Evolutionary conservation across 73 alveolate genomes (phyloP).

Genomic region (Tetrahymena elliotti): DNA sequence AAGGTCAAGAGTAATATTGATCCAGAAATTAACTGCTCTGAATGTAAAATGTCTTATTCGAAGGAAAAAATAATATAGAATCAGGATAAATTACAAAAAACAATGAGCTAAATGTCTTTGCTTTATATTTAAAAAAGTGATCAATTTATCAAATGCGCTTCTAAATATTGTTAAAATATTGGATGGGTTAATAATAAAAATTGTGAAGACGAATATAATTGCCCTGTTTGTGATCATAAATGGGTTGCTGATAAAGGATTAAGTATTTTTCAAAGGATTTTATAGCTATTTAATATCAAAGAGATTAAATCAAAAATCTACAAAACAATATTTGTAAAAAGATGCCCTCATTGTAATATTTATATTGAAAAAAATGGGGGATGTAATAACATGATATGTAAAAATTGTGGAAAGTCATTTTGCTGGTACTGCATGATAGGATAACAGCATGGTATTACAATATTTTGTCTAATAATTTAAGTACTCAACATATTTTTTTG

Average conservation of each 20-base stretch:
- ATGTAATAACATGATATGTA: constrained; percentile 35
- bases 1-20: not conserved
- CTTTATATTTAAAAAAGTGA: not conserved
- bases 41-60: not conserved
- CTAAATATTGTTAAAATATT: not conserved
- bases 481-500: not conserved
- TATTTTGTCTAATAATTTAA: not conserved
- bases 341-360: constrained; percentile 29
- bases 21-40: not conserved
- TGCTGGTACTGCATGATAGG: constrained; percentile 20
- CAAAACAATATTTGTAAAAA: not conserved
- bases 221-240: not conserved
- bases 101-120: not conserved
- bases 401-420: constrained; percentile 11
- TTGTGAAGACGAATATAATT: not conserved
- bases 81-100: not conserved
- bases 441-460: not conserved
- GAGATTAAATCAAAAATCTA: not conserved
- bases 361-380: constrained; percentile 24
- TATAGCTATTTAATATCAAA: not conserved
- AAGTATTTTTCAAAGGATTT: too few relatives aligned
- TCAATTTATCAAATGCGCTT: not conserved
- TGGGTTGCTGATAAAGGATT: not conserved
- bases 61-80: not conserved
- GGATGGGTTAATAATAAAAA: not conserved